Evolutionary conservation across 768 basidiomycete species (phyloP).

Genomic region (Auricularia heimuer): DNA sequence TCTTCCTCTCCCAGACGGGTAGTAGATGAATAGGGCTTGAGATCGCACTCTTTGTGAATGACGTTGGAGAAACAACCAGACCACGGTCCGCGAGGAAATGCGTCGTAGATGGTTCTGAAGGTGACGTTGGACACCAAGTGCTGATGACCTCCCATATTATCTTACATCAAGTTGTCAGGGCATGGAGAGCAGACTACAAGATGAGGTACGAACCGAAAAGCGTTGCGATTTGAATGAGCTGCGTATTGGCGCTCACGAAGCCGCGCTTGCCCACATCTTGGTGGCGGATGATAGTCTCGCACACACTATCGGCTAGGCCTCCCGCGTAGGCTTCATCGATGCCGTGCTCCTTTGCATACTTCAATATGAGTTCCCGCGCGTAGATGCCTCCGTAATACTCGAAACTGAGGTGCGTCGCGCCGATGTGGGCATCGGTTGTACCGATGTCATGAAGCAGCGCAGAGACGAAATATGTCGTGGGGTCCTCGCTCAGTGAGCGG

Average conservation of each 20-base stretch:
- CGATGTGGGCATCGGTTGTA: neutral
- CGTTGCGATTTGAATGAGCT: neutral
- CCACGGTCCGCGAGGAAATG: neutral
- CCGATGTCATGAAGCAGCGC: neutral
- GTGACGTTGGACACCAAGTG: neutral
- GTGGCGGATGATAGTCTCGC: neutral
- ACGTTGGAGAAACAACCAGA: neutral
- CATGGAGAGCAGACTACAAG: too few relatives aligned
- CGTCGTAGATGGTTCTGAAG: neutral
- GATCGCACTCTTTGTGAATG: neutral
- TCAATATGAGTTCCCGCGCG: neutral
- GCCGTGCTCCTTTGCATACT: neutral
- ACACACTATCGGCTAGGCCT: neutral
- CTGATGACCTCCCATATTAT: neutral
- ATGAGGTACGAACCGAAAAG: neutral
- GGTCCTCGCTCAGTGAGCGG: neutral
- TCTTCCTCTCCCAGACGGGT: neutral
- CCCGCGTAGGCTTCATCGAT: neutral
- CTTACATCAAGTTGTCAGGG: neutral
- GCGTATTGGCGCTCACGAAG: neutral
- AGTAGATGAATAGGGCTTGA: neutral
- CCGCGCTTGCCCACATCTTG: neutral
- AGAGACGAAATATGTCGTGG: neutral
- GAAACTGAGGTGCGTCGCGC: neutral
- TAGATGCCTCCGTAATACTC: neutral